Evolutionary conservation across 2,329 filamentous ascomycete genomes (phyloP).

Genomic region (Trichoderma koningii): DNA sequence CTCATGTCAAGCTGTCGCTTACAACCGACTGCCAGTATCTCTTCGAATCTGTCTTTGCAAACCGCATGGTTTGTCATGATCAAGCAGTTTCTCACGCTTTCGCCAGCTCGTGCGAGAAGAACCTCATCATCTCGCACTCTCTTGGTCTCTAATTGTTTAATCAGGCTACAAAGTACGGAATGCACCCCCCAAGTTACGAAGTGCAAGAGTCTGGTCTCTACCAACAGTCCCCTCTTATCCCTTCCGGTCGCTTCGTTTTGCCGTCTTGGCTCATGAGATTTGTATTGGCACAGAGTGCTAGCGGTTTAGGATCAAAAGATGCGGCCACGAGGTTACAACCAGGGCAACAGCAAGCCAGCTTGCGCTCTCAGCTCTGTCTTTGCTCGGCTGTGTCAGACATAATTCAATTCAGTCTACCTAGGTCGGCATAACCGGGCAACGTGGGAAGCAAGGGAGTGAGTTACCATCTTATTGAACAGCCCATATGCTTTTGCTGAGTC

Average conservation of each 20-base stretch:
- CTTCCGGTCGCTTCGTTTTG: conserved; percentile 1
- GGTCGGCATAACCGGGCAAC: not conserved
- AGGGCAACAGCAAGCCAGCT: conserved; percentile 4
- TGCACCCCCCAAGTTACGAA: too few species aligned
- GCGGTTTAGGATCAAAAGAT: not conserved
- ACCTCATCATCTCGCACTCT: not conserved
- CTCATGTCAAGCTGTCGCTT: not conserved
- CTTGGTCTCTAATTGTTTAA: not conserved
- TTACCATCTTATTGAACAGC: not conserved
- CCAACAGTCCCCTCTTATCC: not conserved
- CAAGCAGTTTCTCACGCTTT: not conserved
- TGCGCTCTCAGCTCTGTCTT: conserved; percentile 14
- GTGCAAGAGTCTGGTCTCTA: too few species aligned
- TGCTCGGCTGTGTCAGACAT: conserved; percentile 17
- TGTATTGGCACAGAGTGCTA: conserved; percentile 5
- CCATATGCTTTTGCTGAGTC: not conserved
- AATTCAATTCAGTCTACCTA: conserved; percentile 9
- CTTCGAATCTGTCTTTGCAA: too few species aligned
- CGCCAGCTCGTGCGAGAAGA: not conserved
- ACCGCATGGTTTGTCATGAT: too few species aligned
- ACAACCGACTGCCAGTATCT: not conserved
- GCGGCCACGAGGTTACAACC: conserved; percentile 15
- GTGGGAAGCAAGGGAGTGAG: not conserved
- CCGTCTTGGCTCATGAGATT: not conserved
- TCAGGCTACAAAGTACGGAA: too few species aligned